These are phyloP conservation scores for Citrus inodora DNA, from an alignment of 345 rosid genomes.

Conservation along the genomic window DNA sequence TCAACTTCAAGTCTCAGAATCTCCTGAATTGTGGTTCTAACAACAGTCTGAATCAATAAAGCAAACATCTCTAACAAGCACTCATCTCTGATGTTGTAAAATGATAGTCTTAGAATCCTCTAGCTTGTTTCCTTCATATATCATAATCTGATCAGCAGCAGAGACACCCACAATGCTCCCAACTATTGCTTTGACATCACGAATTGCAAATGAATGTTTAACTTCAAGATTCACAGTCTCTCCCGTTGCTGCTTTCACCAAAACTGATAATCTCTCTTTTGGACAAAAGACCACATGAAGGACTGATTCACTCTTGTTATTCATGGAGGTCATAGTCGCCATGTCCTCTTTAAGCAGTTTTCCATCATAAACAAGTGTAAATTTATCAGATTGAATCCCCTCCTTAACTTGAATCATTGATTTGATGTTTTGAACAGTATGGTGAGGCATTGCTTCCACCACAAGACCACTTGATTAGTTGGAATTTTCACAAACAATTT, in stretches of 20 bases:
- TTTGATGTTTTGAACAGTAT: slow-evolving; percentile 25
- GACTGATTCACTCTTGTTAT: slow-evolving; percentile 17
- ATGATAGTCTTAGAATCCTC: slow-evolving; percentile 31
- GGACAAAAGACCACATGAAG: slow-evolving; percentile 22
- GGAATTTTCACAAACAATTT: slow-evolving; percentile 24
- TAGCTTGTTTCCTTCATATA: slow-evolving; percentile 24
- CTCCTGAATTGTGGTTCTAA: slow-evolving; percentile 13
- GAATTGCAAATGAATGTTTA: slow-evolving; percentile 14
- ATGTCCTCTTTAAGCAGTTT: slow-evolving; percentile 24
- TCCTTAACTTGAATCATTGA: slow-evolving; percentile 20
- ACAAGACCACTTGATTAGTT: slow-evolving; percentile 4
- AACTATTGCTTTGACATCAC: slow-evolving; percentile 27
- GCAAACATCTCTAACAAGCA: not conserved
- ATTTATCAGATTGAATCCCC: slow-evolving; percentile 22
- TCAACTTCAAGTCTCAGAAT: slow-evolving; percentile 11
- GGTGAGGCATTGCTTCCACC: slow-evolving; percentile 19
- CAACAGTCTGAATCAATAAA: slow-evolving; percentile 19
- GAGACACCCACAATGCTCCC: slow-evolving; percentile 13
- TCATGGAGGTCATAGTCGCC: slow-evolving; percentile 20
- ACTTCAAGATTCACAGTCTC: slow-evolving; percentile 22
- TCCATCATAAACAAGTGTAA: slow-evolving; percentile 26
- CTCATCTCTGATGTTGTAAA: slow-evolving; percentile 24
- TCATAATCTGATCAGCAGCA: not conserved
- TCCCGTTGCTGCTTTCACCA: slow-evolving; percentile 20
- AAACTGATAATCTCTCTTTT: slow-evolving; percentile 21